Evolutionary conservation across 345 rosid genomes (phyloP), one percentile per base, ranked within the genome.

Genomic region (Citrus hindsii): DNA sequence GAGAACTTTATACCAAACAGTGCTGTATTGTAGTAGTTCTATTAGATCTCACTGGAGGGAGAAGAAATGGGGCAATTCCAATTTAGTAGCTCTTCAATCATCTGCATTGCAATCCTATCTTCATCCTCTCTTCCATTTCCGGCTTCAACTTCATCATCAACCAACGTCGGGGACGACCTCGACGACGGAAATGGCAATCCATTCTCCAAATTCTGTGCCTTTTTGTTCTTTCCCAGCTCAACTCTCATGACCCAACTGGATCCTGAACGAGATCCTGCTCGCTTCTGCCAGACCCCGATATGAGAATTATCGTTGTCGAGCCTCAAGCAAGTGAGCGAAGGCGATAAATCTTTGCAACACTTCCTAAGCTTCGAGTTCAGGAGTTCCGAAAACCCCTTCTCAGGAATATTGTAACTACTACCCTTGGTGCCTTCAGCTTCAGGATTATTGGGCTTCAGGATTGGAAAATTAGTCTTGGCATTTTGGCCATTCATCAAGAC

Each of bases 261-360:
- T 66, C 76, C 82, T 7, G 94, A 76, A 38, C 83, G 80, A 0
- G 89, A 69, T 14, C 97, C 97, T 22, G 92, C 91, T 1, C 92
- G 80, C 72, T 89, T 91, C 53, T 91, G 94, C 97, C 97, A 92
- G 7, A 92, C 93, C 0, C 92, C 97, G 19, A 92, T 91, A 68
- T 91, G 91, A 8, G 91, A 87, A 73, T 87, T 91, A 64, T 86
- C 87, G 10, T 81, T 89, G 81, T 92, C 97, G 0, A 92, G 91
- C 79, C 94, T 88, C 22, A 92, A 85, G 78, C 94, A 92, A 48
- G 94, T 92, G 18, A 91, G 83, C 1, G 89, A 92, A 37, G 92
- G 93, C 46, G 87, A 84, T 38, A 80, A 88, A 63, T 89, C 86
- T 75, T 86, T 89, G 81, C 92, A 84, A 16, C 87, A 85, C 76